Base-by-base conservation (phyloP, 2,329 filamentous ascomycete species). In the Cryphonectria naterciae region DNA sequence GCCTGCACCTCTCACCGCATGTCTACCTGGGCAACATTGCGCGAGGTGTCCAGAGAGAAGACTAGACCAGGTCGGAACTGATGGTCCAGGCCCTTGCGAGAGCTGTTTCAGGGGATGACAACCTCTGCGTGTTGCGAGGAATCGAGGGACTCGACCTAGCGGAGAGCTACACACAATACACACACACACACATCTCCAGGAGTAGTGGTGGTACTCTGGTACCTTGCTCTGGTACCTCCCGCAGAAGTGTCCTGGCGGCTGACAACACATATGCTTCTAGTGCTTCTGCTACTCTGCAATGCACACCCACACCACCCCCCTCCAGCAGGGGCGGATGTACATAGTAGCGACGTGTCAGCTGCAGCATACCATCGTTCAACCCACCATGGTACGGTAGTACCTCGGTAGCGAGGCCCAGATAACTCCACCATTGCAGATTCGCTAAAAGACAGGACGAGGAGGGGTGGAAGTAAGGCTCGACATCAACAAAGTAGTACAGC, bases 1-100 rank as follows among this genome's bases (percentile, higher is more conserved):
- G 54, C 19, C 54, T 58, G 54, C 25, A 35, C 25, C 54, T 35
- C 35, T 61, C 58, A 39, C 58, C 58, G 58, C 58, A 39, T 35
- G 32, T 61, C 58, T 39, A 13, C 35, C 58, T 35, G 13, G 54
- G 28, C 52, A 56, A 56, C n/a, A 15, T 28, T 56, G 52, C 52
- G 11, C 52, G 11, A 28, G 52, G 52, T 56, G 46, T 11, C 46
- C 17, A 46, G 43, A 22, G 13, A 15, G 19, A 19, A 4, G 15
- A 46, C 43, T 22, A 49, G 46, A 56, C 54, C 54, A 19, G 54
- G 13, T 19, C 54, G 54, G 28, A 58, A 7, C 28, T 19, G 25
- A 58, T 58, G 54, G 28, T 28, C 15, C 25, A 56, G 25, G 52
- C 5, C 28, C 54, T 32, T 58, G 28, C 54, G 25, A 28, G 54